Percentiles rank a stretch among this genome's conserved stretches.
Conservation (phyloP, 225 moss, liverwort and hornwort species). For the Physcomitrium patens region DNA sequence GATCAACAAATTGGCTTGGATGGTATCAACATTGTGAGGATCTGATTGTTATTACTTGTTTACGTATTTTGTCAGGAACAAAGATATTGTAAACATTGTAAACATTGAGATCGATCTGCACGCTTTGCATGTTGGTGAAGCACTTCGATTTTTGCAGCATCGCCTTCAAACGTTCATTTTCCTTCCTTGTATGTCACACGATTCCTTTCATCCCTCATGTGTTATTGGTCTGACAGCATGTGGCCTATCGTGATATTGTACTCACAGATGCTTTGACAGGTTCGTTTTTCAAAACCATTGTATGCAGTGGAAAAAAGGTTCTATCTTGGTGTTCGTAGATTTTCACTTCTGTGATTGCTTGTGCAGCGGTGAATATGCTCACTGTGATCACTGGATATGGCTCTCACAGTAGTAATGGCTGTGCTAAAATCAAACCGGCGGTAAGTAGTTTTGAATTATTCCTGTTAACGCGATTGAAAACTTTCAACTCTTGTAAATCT, state of each 20-base stretch:
- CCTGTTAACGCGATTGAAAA: not conserved
- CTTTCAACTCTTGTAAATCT: not conserved
- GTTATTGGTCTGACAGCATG: not conserved
- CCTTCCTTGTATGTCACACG: constrained; percentile 57
- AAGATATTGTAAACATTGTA: constrained; percentile 57
- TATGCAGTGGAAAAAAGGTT: not conserved
- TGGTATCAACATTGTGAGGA: constrained; percentile 13
- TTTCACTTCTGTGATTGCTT: not conserved
- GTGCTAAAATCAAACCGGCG: constrained; percentile 79
- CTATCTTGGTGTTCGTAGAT: not conserved
- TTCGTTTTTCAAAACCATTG: not conserved
- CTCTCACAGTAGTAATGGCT: constrained; percentile 68
- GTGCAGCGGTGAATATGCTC: constrained; percentile 72
- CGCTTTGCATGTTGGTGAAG: constrained; percentile 77
- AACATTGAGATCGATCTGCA: constrained; percentile 81
- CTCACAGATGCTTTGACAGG: constrained; percentile 9
- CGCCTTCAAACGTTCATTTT: constrained; percentile 66
- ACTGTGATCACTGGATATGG: constrained; percentile 88
- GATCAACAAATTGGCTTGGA: constrained; percentile 3
- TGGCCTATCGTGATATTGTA: constrained; percentile 4
- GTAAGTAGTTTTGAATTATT: constrained; percentile 40
- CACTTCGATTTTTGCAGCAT: constrained; percentile 56
- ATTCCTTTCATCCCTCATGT: not conserved
- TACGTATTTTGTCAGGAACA: constrained; percentile 52
- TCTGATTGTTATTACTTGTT: constrained; percentile 26